Evolutionary conservation across 306 rosid species (phyloP), one percentile per base, ranked within the genome.

Genomic region (Pueraria montana): DNA sequence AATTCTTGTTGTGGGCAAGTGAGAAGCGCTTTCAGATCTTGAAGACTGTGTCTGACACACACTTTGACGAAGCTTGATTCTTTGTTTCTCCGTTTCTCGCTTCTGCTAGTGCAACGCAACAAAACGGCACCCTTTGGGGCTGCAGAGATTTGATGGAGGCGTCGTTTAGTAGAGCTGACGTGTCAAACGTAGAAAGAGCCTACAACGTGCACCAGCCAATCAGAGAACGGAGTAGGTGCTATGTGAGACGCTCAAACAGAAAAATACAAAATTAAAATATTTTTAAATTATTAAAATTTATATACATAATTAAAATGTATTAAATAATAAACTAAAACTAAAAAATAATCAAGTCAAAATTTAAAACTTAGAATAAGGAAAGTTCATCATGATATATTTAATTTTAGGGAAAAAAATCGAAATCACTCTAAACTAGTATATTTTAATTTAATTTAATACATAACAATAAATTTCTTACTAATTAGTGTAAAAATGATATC

Each of bases 121-220:
- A 49, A 83, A 84, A 78, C 80, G 84, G 71, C 80, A 52, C 38
- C 40, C 4, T n/a, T 32, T 9, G 2, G 2, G 2, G 43, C 0
- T 8, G 52, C n/a, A 32, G 24, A 1, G 72, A 1, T n/a, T 5
- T 27, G 76, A 30, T 10, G 5, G 52, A 20, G 53, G 24, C 27
- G 83, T 84, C 79, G 78, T 80, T 83, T 76, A 16, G 14, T 0
- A 6, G 30, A 24, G 79, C 80, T 77, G 50, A 80, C 86, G 86
- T 80, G 86, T 80, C 16, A 46, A 76, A 70, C 52, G 79, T 55
- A 42, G 6, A 53, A 34, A 34, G 38, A 34, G 38, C 38, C 38
- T 34, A 34, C 38, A 34, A 50, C 64, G 49, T 77, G 85, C 76
- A 72, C 4, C 32, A 81, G 79, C 90, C 90, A 87, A 87, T 87